A percentile compares a stretch with the other conserved stretches of the same genome.
phyloP scores from a whole-genome alignment of 2,329 filamentous ascomycete species.

The Beauveria sp. region DNA sequence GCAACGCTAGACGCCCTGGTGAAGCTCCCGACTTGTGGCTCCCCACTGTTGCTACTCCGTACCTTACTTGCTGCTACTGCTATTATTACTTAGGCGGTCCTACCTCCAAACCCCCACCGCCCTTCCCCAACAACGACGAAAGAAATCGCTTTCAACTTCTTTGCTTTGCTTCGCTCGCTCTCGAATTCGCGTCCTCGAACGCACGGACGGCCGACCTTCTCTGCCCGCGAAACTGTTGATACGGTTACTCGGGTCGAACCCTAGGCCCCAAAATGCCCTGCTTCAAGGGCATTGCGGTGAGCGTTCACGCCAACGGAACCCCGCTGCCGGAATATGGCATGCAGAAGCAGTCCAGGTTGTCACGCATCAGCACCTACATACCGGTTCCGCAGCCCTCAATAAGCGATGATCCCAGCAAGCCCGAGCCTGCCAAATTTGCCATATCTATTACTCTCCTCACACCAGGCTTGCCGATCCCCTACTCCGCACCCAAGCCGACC shows the following conservation, averaged over 20 bases:
- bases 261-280: conserved; percentile 62
- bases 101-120: conserved; percentile 5
- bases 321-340: conserved; percentile 90
- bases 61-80: neutral
- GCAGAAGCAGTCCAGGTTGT: conserved; percentile 84
- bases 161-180: conserved; percentile 1
- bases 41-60: neutral
- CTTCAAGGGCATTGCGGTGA: conserved; percentile 98
- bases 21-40: neutral
- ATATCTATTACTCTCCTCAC: conserved; percentile 96
- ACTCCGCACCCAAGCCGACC: conserved; percentile 79
- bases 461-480: conserved; percentile 79
- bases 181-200: neutral
- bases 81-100: neutral
- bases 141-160: neutral
- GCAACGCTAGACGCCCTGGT: neutral
- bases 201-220: neutral
- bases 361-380: conserved; percentile 94
- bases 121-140: conserved; percentile 11
- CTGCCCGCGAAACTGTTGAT: neutral
- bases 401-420: conserved; percentile 53
- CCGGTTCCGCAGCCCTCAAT: conserved; percentile 85
- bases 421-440: conserved; percentile 91
- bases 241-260: neutral
- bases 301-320: conserved; percentile 75